phyloP scores from a whole-genome alignment of 768 basidiomycete genomes.

The Thelephora ganbajun region DNA sequence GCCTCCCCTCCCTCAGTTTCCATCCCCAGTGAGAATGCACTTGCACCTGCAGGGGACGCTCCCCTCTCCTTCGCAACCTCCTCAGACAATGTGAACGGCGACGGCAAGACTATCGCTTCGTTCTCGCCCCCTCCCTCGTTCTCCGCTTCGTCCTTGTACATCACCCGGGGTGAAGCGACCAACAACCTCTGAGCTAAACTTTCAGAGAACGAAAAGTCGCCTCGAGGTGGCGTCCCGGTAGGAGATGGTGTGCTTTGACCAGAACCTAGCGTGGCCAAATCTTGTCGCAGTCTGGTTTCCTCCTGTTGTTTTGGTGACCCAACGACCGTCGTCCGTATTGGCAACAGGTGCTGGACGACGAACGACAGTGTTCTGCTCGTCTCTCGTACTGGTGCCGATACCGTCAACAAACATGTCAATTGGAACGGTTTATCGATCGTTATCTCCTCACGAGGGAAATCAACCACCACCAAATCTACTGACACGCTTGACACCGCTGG shows the following conservation, averaged over 20 bases:
- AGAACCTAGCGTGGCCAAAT: not conserved
- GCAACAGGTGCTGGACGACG: slow-evolving; percentile 54
- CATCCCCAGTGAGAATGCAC: slow-evolving; percentile 15
- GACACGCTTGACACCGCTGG: slow-evolving; percentile 28
- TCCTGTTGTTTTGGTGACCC: not conserved
- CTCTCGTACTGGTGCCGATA: slow-evolving; percentile 29
- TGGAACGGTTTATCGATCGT: slow-evolving; percentile 45
- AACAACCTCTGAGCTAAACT: slow-evolving; percentile 36
- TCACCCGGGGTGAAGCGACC: slow-evolving; percentile 25
- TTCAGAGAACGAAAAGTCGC: slow-evolving; percentile 26
- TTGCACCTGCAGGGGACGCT: slow-evolving; percentile 14
- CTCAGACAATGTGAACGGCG: slow-evolving; percentile 9
- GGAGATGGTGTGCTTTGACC: slow-evolving; percentile 30
- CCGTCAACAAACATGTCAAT: slow-evolving; percentile 36
- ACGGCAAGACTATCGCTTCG: slow-evolving; percentile 10
- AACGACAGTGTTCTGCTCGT: slow-evolving; percentile 31
- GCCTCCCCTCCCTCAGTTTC: slow-evolving; percentile 11
- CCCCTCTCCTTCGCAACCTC: not conserved
- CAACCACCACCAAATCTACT: slow-evolving; percentile 39
- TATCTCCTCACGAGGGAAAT: slow-evolving; percentile 31
- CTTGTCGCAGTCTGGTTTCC: not conserved
- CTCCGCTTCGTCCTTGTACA: slow-evolving; percentile 9
- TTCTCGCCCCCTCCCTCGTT: slow-evolving; percentile 3
- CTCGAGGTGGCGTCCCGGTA: slow-evolving; percentile 24
- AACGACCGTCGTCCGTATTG: slow-evolving; percentile 17